Base-by-base conservation (phyloP, 2,329 filamentous ascomycete species). In the Colletotrichum chrysophilum region DNA sequence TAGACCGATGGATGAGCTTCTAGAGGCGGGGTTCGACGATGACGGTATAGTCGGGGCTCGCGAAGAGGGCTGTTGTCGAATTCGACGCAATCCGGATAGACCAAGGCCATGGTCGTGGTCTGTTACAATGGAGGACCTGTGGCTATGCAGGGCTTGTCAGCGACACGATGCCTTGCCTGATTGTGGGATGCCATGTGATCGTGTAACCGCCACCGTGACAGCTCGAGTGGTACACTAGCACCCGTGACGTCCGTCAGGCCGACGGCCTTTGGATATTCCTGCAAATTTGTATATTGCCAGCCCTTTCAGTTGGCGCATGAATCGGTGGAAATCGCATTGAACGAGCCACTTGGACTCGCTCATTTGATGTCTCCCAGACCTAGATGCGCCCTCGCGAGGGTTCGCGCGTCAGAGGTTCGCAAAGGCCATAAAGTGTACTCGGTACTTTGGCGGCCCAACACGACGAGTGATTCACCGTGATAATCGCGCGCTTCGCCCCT, bases 51-150 rank as follows among this genome's bases (percentile, higher is more conserved):
- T 93, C 72, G 93, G 89, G 68, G 90, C 88, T 83, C 93, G 90
- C 72, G 91, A 87, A 52, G 92, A 90, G 76, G 94, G 94, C 81
- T 96, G 93, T 85, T 98, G 96, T 83, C 97, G 94, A 84, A 99
- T 99, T 81, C 97, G 94, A 83, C 96, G 94, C 82, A 99, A 90
- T 79, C 97, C 96, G 72, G 95, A 97, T 60, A 94, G 90, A 70
- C 95, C 95, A 77, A 97, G 87, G 80, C 95, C 95, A 89, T 97
- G 94, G 82, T 98, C 96, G 86, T 96, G 95, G 85, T 96, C 96
- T 78, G 92, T 89, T 83, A 97, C 91, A 82, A 98, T 91, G 81
- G 95, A 92, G 81, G 95, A 95, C 88, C 95, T 97, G 84, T 69
- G 61, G 38, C 70, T 75, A 61, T 28, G 38, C 34, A 74, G 48